These are phyloP conservation scores for Hydnomerulius pinastri DNA, from an alignment of 768 basidiomycete species.

Conservation along the genomic window DNA sequence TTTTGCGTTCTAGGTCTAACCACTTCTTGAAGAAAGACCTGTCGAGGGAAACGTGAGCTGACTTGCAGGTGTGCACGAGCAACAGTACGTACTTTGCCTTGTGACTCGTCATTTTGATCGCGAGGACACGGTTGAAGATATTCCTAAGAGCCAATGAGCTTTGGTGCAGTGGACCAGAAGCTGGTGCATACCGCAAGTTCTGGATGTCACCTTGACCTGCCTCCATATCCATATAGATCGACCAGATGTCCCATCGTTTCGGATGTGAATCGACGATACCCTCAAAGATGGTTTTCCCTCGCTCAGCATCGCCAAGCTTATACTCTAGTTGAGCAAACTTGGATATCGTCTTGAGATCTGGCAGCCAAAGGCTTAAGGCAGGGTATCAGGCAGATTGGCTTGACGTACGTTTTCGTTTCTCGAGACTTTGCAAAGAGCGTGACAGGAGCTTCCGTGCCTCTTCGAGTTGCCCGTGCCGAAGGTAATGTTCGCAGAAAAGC, in stretches of 20 bases:
- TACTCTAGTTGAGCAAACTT: conserved; percentile 96
- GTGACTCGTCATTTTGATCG: conserved; percentile 87
- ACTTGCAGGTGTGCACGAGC: background rate
- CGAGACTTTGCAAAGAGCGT: conserved; percentile 85
- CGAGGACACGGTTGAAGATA: conserved; percentile 81
- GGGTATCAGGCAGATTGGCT: background rate
- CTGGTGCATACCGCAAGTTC: conserved; percentile 59
- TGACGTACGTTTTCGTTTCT: conserved; percentile 88
- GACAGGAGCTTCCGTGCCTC: conserved; percentile 85
- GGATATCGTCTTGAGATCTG: conserved; percentile 94
- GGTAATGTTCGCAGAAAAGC: conserved; percentile 79
- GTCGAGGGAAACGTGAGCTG: conserved; percentile 14
- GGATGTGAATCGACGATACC: conserved; percentile 95
- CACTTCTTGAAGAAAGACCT: conserved; percentile 98
- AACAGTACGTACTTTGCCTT: conserved; percentile 83
- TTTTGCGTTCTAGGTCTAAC: conserved; percentile 81
- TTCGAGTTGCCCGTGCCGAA: conserved; percentile 72
- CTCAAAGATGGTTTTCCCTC: conserved; percentile 95
- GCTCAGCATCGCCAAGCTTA: conserved; percentile 89
- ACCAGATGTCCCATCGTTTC: conserved; percentile 95
- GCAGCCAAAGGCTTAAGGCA: conserved; percentile 1
- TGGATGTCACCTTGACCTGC: conserved; percentile 78
- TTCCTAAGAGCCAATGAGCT: too few species aligned
- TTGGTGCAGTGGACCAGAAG: background rate
- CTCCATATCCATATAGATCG: conserved; percentile 96